Evolutionary conservation across 371 early-diverging fungal species (phyloP), one percentile per base, ranked within the genome.

Genomic region (Mortierella sp.): DNA sequence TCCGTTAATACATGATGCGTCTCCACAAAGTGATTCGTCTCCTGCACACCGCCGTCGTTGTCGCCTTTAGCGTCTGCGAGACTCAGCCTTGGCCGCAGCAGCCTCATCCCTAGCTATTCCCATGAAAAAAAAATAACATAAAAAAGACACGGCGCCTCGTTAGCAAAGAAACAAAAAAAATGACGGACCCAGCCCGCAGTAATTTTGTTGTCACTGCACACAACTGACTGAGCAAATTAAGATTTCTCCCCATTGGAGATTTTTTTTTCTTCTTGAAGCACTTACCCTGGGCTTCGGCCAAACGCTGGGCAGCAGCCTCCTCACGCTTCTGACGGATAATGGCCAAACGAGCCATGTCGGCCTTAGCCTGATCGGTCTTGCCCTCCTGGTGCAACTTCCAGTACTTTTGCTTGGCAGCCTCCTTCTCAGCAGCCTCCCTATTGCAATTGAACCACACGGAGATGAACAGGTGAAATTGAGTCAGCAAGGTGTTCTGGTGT

Each of bases 361-460:
- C 83, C 80, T 91, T 87, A 24, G 94, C 94, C 81, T 93, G 93
- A 46, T 94, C 94, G 6, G 94, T 94, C 89, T 93, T 93, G 71
- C 94, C 94, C 77, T 92, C 93, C 87, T 82, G 77, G 76, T 92
- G 92, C 70, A 92, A 87, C 86, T 94, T 94, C 90, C 90, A 92
- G 85, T 90, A 91, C 61, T 88, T 88, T 64, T 90, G 90, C 83
- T 89, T 88, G 31, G 90, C 90, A 14, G 89, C 90, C 83, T 91
- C 92, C 88, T 92, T 91, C 82, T 92, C 93, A 31, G 84, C 87
- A 69, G 88, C 90, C 82, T 90, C 90, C 57, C 90, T 89, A 80
- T 55, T 46, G 59, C 28, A 57, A 13, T 53, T 53, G 53, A 16
- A 78, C 34, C 71, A 76, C 28, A 48, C 14, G 50, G 24, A 50